A percentile compares a stretch with the other conserved stretches of the same genome.
Conservation (phyloP, 345 rosid species). For the Eucalyptus pauciflora region DNA sequence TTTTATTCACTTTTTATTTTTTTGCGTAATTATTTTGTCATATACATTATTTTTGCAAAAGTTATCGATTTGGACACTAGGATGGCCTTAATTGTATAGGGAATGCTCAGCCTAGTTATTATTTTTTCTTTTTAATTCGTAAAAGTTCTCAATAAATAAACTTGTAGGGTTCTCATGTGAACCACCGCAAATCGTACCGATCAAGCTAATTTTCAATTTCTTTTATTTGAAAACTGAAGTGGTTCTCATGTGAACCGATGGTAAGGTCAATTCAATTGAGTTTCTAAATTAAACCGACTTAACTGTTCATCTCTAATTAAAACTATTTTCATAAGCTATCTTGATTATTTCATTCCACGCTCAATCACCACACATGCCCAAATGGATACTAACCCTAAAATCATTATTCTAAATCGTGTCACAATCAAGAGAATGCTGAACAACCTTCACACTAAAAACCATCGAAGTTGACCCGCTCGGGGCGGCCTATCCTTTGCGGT, state of each 20-base stretch:
- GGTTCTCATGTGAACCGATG: accelerated
- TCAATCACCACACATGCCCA: no score
- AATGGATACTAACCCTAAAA: accelerated
- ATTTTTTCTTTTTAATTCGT: no score
- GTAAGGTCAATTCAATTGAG: no score
- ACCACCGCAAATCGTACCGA: accelerated
- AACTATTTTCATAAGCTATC: no score
- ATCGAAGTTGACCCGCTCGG: accelerated
- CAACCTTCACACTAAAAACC: neutral
- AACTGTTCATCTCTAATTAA: accelerated
- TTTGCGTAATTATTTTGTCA: neutral
- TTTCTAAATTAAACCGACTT: accelerated
- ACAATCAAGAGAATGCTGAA: neutral
- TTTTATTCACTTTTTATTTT: neutral
- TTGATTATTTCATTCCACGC: neutral
- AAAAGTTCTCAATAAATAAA: neutral
- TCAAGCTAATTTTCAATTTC: neutral
- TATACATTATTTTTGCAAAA: neutral
- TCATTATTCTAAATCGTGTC: neutral
- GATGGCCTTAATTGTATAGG: neutral
- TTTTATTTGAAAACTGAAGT: neutral
- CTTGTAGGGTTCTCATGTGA: neutral
- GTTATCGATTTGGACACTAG: neutral
- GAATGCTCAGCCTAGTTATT: neutral
- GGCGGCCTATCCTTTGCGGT: neutral